A percentile compares a stretch with the other conserved stretches of the same genome.
Conservation (phyloP, 495 filamentous ascomycete genomes). For the Aspergillus mulundensis region DNA sequence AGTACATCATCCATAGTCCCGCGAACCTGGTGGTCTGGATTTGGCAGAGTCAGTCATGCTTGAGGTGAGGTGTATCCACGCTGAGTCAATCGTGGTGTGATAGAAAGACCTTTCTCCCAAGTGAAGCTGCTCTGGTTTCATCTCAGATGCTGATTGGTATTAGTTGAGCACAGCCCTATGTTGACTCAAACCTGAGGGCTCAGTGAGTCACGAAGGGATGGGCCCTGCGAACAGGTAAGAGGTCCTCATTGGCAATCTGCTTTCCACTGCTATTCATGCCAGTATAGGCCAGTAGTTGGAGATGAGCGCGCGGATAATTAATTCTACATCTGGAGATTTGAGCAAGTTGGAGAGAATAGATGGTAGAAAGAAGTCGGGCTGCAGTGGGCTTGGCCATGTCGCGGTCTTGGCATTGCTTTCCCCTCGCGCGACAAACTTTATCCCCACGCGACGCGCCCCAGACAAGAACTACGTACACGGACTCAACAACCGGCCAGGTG, state of each 20-base stretch:
- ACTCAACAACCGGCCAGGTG: not conserved
- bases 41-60: not conserved
- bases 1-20: not conserved
- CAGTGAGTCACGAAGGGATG: not conserved
- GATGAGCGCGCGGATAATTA: too few relatives aligned
- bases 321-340: not conserved
- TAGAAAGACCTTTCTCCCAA: not conserved
- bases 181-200: not conserved
- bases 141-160: not conserved
- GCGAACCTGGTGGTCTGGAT: not conserved
- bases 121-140: not conserved
- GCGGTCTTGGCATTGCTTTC: constrained; percentile 3
- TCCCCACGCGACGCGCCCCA: constrained; percentile 20
- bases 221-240: not conserved
- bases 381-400: not conserved
- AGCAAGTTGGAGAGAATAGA: not conserved
- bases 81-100: not conserved
- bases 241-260: not conserved
- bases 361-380: not conserved
- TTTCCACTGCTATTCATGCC: not conserved
- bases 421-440: constrained; percentile 6
- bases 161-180: not conserved
- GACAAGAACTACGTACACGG: not conserved
- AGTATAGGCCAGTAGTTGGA: not conserved
- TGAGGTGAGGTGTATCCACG: not conserved